Evolutionary conservation across 352 stramenopile genomes (phyloP), one percentile per base, ranked within the genome.

Genomic region (Phytophthora tubulina): DNA sequence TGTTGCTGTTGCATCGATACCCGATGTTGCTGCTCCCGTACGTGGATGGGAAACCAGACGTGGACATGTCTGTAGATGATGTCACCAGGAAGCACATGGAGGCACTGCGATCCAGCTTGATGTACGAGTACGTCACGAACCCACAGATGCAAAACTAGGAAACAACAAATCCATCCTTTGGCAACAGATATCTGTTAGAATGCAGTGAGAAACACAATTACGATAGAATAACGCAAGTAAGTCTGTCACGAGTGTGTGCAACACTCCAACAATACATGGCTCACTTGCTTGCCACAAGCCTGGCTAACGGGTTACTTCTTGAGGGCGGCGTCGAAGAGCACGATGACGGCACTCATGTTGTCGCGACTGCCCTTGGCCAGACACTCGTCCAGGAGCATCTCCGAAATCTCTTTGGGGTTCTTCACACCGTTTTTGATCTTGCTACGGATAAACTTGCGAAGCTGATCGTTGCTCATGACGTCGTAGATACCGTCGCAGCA

Each of bases 401-500:
- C 88, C 33, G 85, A 84, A 54, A 95, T 92, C 3, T 85, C 78
- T 55, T 92, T 85, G 1, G 88, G 78, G 62, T 79, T 84, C 64
- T 74, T 76, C 6, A 76, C 44, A 4, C 67, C 74, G 35, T 49
- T 82, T 61, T 91, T 91, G 53, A 95, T 75, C 70, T 94, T 93
- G 68, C 70, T 72, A 6, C 87, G 85, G 27, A 98, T 90, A 60
- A 98, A 98, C 71, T 96, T 93, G 49, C 94, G 88, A 56, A 96
- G 79, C 78, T 98, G 91, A 73, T 98, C 90, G 73, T 98, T 97
- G 70, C 82, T 95, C 90, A 98, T 98, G 35, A 98, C 95, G 66
- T 99, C 95, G 78, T 94, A 98, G 59, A 99, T 95, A 59, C 95
- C 95, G 66, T 99, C 95, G 65, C 94, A 99, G 49, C 86, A 92